These are phyloP conservation scores for Cladochytrium replicatum DNA, from an alignment of 192 early-diverging fungal species.

Conservation along the genomic window DNA sequence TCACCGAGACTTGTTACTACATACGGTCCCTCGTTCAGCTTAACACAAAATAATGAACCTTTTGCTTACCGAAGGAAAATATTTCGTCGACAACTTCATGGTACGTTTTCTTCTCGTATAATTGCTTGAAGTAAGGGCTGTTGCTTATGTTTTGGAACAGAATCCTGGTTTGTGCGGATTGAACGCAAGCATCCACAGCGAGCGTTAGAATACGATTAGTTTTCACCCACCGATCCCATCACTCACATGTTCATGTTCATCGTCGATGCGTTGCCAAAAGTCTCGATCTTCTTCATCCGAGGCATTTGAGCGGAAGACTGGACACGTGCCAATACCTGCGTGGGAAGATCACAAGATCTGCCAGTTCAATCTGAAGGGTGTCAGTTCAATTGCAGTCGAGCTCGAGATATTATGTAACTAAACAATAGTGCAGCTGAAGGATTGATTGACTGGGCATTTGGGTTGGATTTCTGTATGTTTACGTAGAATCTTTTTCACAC, in stretches of 20 bases:
- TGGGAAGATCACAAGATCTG: too few species aligned
- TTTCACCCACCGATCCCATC: too few species aligned
- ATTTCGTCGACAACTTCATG: conserved; percentile 72
- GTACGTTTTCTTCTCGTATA: conserved; percentile 64
- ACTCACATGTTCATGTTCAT: conserved; percentile 86
- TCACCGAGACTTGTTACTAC: conserved; percentile 16
- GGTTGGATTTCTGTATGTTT: too few species aligned
- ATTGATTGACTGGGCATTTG: too few species aligned
- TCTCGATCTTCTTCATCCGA: conserved; percentile 47
- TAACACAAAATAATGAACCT: not conserved
- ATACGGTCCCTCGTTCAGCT: not conserved
- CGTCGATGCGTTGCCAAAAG: conserved; percentile 61
- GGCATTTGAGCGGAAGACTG: too few species aligned
- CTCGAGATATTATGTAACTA: too few species aligned
- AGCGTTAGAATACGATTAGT: conserved; percentile 30
- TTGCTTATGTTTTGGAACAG: conserved; percentile 61
- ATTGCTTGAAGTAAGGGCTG: conserved; percentile 63
- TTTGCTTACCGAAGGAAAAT: conserved; percentile 47
- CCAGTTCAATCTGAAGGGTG: too few species aligned
- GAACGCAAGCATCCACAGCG: not conserved
- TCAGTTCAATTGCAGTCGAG: too few species aligned
- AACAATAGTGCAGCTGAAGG: too few species aligned
- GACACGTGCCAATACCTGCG: too few species aligned
- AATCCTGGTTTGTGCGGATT: conserved; percentile 18
- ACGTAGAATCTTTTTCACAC: too few species aligned